Evolutionary conservation across 176 grass and related monocot species (phyloP), one percentile per base, ranked within the genome.

Genomic region (Dactylis glomerata): DNA sequence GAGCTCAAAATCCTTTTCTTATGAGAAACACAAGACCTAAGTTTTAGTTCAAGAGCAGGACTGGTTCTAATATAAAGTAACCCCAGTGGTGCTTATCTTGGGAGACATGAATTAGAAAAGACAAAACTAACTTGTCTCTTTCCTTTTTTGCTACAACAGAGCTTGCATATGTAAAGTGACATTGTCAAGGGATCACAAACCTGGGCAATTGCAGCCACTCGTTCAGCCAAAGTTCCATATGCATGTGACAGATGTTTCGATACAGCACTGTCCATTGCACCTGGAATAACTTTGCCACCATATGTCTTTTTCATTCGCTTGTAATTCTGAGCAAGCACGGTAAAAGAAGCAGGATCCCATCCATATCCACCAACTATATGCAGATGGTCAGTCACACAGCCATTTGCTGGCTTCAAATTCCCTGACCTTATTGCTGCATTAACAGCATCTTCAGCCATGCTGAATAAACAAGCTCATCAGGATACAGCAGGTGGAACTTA

Each of bases 391-490:
- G 93, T 95, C 81, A 98, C 91, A 85, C 93, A 98, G 24, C 69
- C 87, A 90, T 98, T 98, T 50, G 77, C 64, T 49, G 91, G 68
- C 82, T 91, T 93, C 86, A 98, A 88, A 88, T 90, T 87, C 73
- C 93, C 96, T 54, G 87, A 88, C n/a, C 75, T 85, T 90, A 98
- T 88, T 71, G 96, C 93, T 47, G 81, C 91, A 85, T 94, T 86
- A 87, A 95, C 86, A 78, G 91, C 96, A 81, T 98, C 96, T 83
- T 95, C 96, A 79, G 96, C 96, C 96, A 95, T 98, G 86, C 96
- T 98, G 86, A 84, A 50, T 49, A 62, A 63, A 74, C 19, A 23
- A 80, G 23, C 20, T 79, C 10, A 85, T 89, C 55, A 93, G 75
- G 44, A 81, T 23, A 62, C 37, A 71, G 57, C 59, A 45, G 52